Conservation (phyloP, 1,284 basidiomycete genomes). For the Xerocomus subilludens region DNA sequence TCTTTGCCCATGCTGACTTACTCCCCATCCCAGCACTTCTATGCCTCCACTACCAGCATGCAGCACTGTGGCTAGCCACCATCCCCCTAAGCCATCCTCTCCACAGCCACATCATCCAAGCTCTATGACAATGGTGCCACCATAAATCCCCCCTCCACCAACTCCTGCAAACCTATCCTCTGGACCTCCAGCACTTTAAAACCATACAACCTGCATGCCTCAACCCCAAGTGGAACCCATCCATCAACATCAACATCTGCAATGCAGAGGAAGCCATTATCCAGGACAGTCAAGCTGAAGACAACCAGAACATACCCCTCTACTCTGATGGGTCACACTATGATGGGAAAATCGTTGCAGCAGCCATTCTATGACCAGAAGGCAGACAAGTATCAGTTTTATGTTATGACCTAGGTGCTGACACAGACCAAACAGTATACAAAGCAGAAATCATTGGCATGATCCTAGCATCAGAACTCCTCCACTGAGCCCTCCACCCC, state of each 20-base stretch:
- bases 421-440: too few species aligned
- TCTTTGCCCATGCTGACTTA: neutral
- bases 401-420: too few species aligned
- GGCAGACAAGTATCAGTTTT: too few species aligned
- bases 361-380: neutral
- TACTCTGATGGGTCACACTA: neutral
- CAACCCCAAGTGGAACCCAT: neutral
- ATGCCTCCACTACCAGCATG: neutral
- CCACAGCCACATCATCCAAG: neutral
- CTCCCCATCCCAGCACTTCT: neutral
- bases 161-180: neutral
- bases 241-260: too few species aligned
- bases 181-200: neutral
- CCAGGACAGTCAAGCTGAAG: neutral
- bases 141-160: neutral
- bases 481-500: too few species aligned
- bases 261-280: too few species aligned
- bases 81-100: neutral
- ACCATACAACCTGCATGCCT: neutral
- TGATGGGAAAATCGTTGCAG: neutral
- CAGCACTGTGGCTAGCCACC: neutral
- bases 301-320: neutral
- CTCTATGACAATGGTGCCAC: neutral
- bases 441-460: too few species aligned
- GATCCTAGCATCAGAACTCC: too few species aligned